These are phyloP conservation scores for Scenedesmus sp. DNA, from an alignment of 163 green algal species.

Conservation along the genomic window DNA sequence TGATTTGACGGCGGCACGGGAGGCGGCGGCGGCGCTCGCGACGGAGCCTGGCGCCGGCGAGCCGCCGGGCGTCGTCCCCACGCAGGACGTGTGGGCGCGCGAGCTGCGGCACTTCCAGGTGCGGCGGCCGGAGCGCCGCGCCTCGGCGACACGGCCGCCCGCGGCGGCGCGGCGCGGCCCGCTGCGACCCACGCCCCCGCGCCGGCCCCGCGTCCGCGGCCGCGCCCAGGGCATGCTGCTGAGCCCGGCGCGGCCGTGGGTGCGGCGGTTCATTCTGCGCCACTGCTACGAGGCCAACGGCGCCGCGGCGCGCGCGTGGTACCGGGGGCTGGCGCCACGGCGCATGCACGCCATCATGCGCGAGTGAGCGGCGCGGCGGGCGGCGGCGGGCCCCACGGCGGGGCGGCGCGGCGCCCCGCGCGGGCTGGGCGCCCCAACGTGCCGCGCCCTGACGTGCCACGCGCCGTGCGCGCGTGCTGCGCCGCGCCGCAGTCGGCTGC, in stretches of 20 bases:
- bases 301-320: neutral
- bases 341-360: neutral
- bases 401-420: too few relatives aligned
- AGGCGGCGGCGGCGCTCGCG: neutral
- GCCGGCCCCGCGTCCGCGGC: neutral
- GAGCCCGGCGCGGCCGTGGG: neutral
- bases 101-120: conserved; percentile 38
- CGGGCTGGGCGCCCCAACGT: too few relatives aligned
- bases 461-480: neutral
- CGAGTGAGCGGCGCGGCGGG: conserved; percentile 18
- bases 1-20: neutral
- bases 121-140: too few relatives aligned
- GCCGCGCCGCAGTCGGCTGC: conserved; percentile 18
- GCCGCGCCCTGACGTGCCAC: too few relatives aligned
- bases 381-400: neutral
- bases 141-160: too few relatives aligned
- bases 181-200: too few relatives aligned
- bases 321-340: neutral
- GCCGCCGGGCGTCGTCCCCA: too few relatives aligned
- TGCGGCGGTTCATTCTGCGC: conserved; percentile 3
- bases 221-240: conserved; percentile 27
- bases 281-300: conserved; percentile 39
- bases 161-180: too few relatives aligned
- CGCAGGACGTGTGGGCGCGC: neutral
- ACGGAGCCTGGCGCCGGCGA: neutral